Evolutionary conservation across 768 basidiomycete species (phyloP).

Genomic region (Tulasnella sp.): DNA sequence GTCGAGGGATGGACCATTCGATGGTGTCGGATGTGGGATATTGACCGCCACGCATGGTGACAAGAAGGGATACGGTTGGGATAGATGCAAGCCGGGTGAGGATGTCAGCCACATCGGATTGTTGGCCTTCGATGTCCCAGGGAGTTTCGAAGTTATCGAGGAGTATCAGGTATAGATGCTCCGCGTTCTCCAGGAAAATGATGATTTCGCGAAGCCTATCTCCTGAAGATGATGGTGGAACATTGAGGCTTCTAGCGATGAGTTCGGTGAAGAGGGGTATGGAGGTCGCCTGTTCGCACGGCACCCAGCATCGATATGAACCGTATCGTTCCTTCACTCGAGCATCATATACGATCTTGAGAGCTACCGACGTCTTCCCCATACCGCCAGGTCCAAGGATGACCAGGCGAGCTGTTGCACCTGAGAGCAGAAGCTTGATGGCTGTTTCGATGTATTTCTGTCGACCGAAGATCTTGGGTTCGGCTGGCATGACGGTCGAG

Average conservation of each 20-base stretch:
- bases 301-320: slow-evolving; percentile 25
- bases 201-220: slow-evolving; percentile 20
- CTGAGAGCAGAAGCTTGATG: not conserved
- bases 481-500: no score
- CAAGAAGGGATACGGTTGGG: slow-evolving; percentile 24
- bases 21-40: not conserved
- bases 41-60: slow-evolving; percentile 25
- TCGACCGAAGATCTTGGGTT: no score
- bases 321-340: slow-evolving; percentile 21
- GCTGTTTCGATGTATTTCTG: no score
- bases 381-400: slow-evolving; percentile 28
- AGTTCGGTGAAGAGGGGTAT: slow-evolving; percentile 22
- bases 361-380: slow-evolving; percentile 31
- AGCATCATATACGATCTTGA: slow-evolving; percentile 25
- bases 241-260: slow-evolving; percentile 20
- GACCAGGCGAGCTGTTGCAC: slow-evolving; percentile 7
- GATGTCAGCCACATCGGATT: slow-evolving; percentile 21
- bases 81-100: slow-evolving; percentile 22
- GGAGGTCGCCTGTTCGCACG: slow-evolving; percentile 27
- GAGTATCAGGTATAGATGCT: slow-evolving; percentile 25
- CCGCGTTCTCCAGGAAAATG: slow-evolving; percentile 20
- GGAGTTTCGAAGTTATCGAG: slow-evolving; percentile 34
- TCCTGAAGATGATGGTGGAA: slow-evolving; percentile 20
- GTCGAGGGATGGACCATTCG: slow-evolving; percentile 1
- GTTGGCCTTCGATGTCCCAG: slow-evolving; percentile 24